Evolutionary conservation across 2,329 filamentous ascomycete genomes (phyloP).

Genomic region (Tetracladium maxilliforme): DNA sequence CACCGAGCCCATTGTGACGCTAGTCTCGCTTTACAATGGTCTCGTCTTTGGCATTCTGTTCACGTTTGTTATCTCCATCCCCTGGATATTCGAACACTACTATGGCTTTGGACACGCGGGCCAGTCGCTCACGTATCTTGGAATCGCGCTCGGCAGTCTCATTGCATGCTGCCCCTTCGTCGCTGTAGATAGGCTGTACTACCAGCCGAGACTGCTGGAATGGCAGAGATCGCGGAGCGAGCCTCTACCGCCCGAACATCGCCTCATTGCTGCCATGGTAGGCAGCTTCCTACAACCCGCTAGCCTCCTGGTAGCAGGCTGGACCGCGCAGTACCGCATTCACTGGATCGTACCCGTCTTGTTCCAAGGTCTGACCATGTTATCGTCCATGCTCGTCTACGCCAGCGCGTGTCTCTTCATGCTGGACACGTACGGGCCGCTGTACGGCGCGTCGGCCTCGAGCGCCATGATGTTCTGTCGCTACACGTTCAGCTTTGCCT

Average conservation of each 20-base stretch:
- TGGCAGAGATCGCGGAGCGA: conserved; percentile 2
- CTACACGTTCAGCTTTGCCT: conserved; percentile 36
- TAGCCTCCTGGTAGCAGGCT: conserved; percentile 43
- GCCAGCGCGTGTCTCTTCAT: conserved; percentile 28
- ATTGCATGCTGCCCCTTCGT: no score
- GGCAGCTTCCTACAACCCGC: conserved; percentile 32
- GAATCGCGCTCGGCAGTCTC: conserved; percentile 5
- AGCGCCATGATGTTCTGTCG: conserved; percentile 41
- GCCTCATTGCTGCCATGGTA: conserved; percentile 40
- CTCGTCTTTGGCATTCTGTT: conserved; percentile 36
- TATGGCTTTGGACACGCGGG: conserved; percentile 24
- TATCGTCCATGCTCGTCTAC: no score
- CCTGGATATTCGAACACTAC: conserved; percentile 27
- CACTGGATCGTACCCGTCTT: conserved; percentile 35
- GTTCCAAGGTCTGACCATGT: no score
- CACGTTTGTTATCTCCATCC: conserved; percentile 34
- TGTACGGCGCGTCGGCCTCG: conserved; percentile 37
- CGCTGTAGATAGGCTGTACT: no score
- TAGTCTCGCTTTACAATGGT: conserved; percentile 32
- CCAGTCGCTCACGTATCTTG: conserved; percentile 4
- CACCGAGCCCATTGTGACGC: conserved; percentile 47
- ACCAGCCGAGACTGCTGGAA: no score
- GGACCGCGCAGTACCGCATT: conserved; percentile 28
- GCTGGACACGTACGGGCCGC: conserved; percentile 36
- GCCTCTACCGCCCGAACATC: conserved; percentile 31